Evolutionary conservation across 306 rosid genomes (phyloP).

Genomic region (Acacia confusa): DNA sequence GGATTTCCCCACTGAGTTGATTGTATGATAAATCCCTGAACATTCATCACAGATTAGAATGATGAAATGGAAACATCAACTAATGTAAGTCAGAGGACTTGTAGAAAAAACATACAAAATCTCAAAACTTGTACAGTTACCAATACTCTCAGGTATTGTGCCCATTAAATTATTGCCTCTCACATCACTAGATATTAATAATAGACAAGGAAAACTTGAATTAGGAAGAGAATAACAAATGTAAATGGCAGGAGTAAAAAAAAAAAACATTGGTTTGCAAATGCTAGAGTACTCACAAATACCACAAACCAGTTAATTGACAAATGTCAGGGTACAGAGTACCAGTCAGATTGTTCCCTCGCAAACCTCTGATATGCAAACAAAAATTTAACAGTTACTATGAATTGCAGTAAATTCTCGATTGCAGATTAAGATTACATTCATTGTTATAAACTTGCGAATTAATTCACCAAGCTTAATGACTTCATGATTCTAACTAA

Average conservation of each 20-base stretch:
- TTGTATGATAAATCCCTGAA: slow-evolving; percentile 86
- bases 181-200: slow-evolving; percentile 55
- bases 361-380: slow-evolving; percentile 53
- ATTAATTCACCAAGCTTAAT: no score
- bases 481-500: no score
- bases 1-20: slow-evolving; percentile 77
- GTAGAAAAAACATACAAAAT: slow-evolving; percentile 56
- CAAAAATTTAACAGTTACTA: not conserved
- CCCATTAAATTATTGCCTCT: slow-evolving; percentile 82
- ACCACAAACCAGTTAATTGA: slow-evolving; percentile 87
- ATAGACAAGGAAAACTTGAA: not conserved
- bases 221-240: not conserved
- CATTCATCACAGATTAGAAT: not conserved
- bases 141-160: slow-evolving; percentile 75
- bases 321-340: slow-evolving; percentile 74
- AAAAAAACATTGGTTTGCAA: no score
- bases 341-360: slow-evolving; percentile 77
- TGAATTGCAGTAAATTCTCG: not conserved
- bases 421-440: not conserved
- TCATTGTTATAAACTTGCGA: no score
- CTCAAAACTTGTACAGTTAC: slow-evolving; percentile 94
- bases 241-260: not conserved
- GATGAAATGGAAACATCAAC: not conserved
- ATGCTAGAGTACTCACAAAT: slow-evolving; percentile 60
- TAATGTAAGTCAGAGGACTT: not conserved